Base-by-base conservation (phyloP, 176 grass and related monocot species). In the Alloteropsis semialata region DNA sequence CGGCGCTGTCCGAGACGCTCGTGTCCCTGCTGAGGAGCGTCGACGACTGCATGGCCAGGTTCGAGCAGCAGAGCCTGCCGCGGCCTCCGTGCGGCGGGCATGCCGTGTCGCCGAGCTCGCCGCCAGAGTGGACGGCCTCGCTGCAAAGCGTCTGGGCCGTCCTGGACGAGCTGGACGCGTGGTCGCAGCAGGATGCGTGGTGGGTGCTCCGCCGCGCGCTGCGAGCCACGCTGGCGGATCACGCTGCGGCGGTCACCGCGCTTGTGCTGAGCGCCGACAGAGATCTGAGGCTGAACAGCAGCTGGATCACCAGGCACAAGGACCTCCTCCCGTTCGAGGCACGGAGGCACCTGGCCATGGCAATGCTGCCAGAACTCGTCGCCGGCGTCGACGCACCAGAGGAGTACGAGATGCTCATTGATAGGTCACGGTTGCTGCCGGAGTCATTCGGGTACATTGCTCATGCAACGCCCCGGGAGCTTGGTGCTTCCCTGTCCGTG, bases 231-330 rank as follows among this genome's bases (percentile, higher is more conserved):
- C 82, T 92, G 46, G 41, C 61, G 15, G 54, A 49, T 7, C 73
- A 53, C 27, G 24, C 19, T 12, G 60, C 30, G 36, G 55, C 62
- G 22, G 10, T 90, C 19, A 84, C 81, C 8, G 59, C 69, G 48
- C 77, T 95, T 16, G 46, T 92, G 55, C 82, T 57, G 51, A 17
- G 81, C 37, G 69, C 74, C 22, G 82, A 67, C 22, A 70, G 73
- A 54, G 24, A 49, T 1, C 16, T 28, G 54, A 51, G 65, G 17
- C 22, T 30, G 48, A 85, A 22, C 51, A 57, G 88, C 42, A 14
- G 36, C 3, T 90, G 93, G 90, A 44, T 95, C 60, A 42, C 72
- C 44, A 88, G 84, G 73, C 83, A 95, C 67, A 81, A 65, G 75
- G 87, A 92, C 65, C 43, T 95, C 62, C 65, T 87, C 17, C 38